Evolutionary conservation across 805 yeast genomes (phyloP).

Genomic region (Vanderwaltozyma verrucispora): DNA sequence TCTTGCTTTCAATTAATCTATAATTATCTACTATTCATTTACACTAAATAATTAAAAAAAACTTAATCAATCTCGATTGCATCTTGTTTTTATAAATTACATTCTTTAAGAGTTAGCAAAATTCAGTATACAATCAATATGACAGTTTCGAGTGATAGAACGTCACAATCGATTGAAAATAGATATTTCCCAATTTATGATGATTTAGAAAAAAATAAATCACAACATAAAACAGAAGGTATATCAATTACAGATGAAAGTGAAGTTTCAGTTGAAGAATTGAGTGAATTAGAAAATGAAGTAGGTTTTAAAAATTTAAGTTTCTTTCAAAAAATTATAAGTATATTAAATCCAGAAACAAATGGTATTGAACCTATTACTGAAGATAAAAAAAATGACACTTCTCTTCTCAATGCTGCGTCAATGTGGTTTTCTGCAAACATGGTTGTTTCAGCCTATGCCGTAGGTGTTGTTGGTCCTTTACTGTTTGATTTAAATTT

Average conservation of each 20-base stretch:
- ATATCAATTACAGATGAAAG: neutral
- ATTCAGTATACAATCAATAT: too few relatives aligned
- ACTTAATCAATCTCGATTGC: too few relatives aligned
- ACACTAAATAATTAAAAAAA: too few relatives aligned
- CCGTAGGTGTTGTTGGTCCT: slow-evolving; percentile 64
- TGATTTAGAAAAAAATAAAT: too few relatives aligned
- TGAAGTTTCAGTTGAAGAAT: neutral
- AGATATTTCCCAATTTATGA: too few relatives aligned
- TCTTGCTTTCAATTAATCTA: too few relatives aligned
- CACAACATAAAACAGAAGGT: too few relatives aligned
- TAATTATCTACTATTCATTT: too few relatives aligned
- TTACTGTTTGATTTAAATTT: slow-evolving; percentile 57
- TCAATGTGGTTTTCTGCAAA: slow-evolving; percentile 91
- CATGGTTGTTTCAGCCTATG: slow-evolving; percentile 73
- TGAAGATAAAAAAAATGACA: slow-evolving; percentile 65
- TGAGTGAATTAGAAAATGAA: slow-evolving; percentile 34
- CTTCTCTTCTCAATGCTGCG: slow-evolving; percentile 56
- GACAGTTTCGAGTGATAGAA: too few relatives aligned
- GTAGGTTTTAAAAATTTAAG: slow-evolving; percentile 25
- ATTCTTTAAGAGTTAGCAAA: too few relatives aligned
- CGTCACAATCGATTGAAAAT: too few relatives aligned
- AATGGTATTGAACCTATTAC: slow-evolving; percentile 76
- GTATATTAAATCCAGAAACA: slow-evolving; percentile 37
- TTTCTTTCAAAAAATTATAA: slow-evolving; percentile 17
- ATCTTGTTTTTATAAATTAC: too few relatives aligned